Evolutionary conservation across 805 yeast species (phyloP).

Genomic region (Candida dendrica): DNA sequence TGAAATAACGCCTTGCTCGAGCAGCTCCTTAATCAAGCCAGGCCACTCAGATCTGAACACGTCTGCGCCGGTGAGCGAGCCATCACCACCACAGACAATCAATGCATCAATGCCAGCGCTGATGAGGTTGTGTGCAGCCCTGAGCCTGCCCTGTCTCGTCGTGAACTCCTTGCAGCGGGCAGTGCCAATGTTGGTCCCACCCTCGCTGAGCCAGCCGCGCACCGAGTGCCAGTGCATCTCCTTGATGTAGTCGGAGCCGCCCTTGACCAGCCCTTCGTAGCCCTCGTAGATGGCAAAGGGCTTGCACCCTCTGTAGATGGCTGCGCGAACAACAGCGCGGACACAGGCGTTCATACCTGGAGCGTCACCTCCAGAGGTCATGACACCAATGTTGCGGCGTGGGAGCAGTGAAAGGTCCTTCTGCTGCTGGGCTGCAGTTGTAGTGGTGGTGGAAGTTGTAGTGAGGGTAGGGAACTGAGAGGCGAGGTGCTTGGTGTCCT

Average conservation of each 20-base stretch:
- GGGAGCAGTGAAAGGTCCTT: not conserved
- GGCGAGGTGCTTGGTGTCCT: conserved; percentile 1
- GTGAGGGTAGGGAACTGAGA: not conserved
- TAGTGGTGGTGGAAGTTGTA: conserved; percentile 12
- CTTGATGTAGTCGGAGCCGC: conserved; percentile 46
- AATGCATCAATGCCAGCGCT: conserved; percentile 69
- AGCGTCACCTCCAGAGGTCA: conserved; percentile 81
- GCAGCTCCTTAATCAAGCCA: conserved; percentile 52
- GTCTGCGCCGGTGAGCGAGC: conserved; percentile 78
- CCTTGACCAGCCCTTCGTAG: conserved; percentile 63
- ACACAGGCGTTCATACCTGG: conserved; percentile 80
- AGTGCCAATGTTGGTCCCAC: conserved; percentile 77
- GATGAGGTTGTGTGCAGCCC: conserved; percentile 60
- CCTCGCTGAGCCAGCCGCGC: conserved; percentile 59
- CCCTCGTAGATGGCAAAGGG: conserved; percentile 69
- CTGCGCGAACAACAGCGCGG: conserved; percentile 63
- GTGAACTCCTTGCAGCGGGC: conserved; percentile 66
- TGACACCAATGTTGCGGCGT: conserved; percentile 55
- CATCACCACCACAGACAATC: conserved; percentile 80
- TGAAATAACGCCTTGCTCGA: conserved; percentile 37
- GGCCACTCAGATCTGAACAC: conserved; percentile 76
- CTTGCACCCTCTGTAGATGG: conserved; percentile 57
- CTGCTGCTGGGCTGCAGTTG: too few relatives aligned
- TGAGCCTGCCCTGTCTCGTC: conserved; percentile 57
- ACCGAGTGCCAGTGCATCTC: conserved; percentile 71